A percentile compares a stretch with the other conserved stretches of the same genome.
Conservation (phyloP, 2,329 filamentous ascomycete genomes). For the Pseudogymnoascus sp. region DNA sequence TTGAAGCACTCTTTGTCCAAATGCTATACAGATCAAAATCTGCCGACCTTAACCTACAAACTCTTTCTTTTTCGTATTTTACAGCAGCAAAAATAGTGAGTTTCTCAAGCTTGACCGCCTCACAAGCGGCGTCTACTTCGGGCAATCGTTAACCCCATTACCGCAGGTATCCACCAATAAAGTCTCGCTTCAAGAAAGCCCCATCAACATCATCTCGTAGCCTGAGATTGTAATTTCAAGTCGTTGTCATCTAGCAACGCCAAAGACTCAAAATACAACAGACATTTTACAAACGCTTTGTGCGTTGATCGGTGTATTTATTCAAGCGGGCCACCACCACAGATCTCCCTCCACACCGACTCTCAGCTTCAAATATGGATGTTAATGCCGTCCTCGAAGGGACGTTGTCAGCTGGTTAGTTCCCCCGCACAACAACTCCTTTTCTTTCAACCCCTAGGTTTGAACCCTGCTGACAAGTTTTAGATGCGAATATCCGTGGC, state of each 20-base stretch:
- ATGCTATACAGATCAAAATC: slow-evolving; percentile 7
- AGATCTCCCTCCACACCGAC: slow-evolving; percentile 6
- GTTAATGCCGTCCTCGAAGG: slow-evolving; percentile 97
- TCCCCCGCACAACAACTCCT: slow-evolving; percentile 12
- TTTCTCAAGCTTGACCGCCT: neutral
- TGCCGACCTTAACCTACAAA: slow-evolving; percentile 3
- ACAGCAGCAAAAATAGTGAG: neutral
- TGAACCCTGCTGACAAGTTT: slow-evolving; percentile 29
- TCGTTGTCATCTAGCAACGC: slow-evolving; percentile 12
- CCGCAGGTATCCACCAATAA: slow-evolving; percentile 12
- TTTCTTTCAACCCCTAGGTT: slow-evolving; percentile 14
- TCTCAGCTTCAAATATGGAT: slow-evolving; percentile 59
- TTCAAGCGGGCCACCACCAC: slow-evolving; percentile 1
- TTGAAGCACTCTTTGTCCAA: slow-evolving; percentile 7
- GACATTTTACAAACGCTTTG: slow-evolving; percentile 11
- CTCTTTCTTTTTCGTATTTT: slow-evolving; percentile 3
- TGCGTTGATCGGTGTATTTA: slow-evolving; percentile 12
- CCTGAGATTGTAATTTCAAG: slow-evolving; percentile 12
- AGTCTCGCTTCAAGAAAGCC: slow-evolving; percentile 11
- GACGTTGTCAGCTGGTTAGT: slow-evolving; percentile 86
- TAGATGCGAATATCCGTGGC: slow-evolving; percentile 83
- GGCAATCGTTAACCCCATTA: slow-evolving; percentile 10
- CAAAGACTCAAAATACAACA: slow-evolving; percentile 11
- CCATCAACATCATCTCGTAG: slow-evolving; percentile 10
- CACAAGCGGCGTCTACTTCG: slow-evolving; percentile 10